Base-by-base conservation (phyloP, 2,329 filamentous ascomycete species). In the Fonsecaea nubica region DNA sequence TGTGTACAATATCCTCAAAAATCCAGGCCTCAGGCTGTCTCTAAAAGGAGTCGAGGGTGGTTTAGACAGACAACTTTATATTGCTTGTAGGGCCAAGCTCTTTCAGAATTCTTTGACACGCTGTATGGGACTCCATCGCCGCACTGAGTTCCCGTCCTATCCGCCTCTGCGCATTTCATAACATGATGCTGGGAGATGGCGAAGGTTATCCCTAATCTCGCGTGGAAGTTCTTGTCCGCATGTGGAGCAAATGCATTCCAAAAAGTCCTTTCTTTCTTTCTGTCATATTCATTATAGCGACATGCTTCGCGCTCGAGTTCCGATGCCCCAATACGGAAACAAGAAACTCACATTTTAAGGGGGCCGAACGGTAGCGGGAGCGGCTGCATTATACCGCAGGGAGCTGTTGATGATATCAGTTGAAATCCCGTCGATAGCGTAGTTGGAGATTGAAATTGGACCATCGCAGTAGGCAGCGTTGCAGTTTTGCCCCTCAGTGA, bases 231-330 rank as follows among this genome's bases (percentile, higher is more conserved):
- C 38, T 52, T 59, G 56, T 59, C 65, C 68, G 56, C 50, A 45
- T 15, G 48, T 62, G 53, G 57, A 59, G 35, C 65, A 57, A 58
- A 59, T 68, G 30, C 9, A 68, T 68, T 70, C 42, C 65, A 62
- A 68, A 70, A 64, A 52, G 30, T 32, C 32, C 38, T 21, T 12
- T 25, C 21, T 12, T 61, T 12, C 35, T 12, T 55, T 32, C 56
- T 61, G 63, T 65, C 60, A 65, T 65, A 63, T 68, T 64, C 60
- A 58, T n/a, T 21, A 13, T 52, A 58, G n/a, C 58, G 25, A 62
- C 32, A 8, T 61, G 42, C 58, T 38, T 40, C n/a, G 25, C n/a
- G 18, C 45, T 8, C 18, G 13, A 21, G 18, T 18, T 35, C 35
- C 25, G 25, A 25, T 25, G 25, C 25, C 25, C 25, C 25, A 25